Percentiles rank a stretch among this genome's conserved stretches.
Evolutionary conservation across 2,329 filamentous ascomycete genomes (phyloP).

Genomic region (Emergomyces orientalis): DNA sequence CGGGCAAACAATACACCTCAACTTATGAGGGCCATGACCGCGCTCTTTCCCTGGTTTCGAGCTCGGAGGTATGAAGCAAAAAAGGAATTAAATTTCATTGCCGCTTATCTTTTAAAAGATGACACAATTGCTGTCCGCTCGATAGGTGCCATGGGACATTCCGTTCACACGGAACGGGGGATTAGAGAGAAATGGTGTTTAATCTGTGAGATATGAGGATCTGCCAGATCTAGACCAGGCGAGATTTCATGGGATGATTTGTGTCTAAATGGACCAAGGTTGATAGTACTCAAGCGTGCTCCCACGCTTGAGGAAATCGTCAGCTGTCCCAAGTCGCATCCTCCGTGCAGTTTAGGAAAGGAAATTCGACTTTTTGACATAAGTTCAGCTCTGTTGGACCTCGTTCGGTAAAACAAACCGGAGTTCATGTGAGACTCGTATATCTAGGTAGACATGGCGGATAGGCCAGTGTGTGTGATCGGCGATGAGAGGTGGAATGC

Average conservation of each 20-base stretch:
- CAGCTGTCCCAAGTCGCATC: no score
- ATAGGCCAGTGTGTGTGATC: background rate
- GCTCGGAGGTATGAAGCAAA: no score
- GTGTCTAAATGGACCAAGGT: no score
- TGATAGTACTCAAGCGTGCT: no score
- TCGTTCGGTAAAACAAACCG: background rate
- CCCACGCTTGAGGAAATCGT: no score
- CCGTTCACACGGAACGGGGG: background rate
- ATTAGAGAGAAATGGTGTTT: background rate
- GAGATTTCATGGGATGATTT: background rate
- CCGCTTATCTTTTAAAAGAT: background rate
- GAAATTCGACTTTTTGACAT: background rate
- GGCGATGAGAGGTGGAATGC: background rate
- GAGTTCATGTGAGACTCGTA: background rate
- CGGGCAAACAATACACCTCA: no score
- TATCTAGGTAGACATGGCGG: background rate
- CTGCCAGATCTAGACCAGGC: background rate
- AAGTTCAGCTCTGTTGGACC: background rate
- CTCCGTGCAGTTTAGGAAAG: no score
- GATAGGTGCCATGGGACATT: background rate
- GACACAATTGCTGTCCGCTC: background rate
- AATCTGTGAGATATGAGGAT: background rate
- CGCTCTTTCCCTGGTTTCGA: background rate
- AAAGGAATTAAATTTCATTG: background rate
- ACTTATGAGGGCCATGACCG: no score